Evolutionary conservation across 768 basidiomycete species (phyloP).

Genomic region (Cystofilobasidium capitatum): DNA sequence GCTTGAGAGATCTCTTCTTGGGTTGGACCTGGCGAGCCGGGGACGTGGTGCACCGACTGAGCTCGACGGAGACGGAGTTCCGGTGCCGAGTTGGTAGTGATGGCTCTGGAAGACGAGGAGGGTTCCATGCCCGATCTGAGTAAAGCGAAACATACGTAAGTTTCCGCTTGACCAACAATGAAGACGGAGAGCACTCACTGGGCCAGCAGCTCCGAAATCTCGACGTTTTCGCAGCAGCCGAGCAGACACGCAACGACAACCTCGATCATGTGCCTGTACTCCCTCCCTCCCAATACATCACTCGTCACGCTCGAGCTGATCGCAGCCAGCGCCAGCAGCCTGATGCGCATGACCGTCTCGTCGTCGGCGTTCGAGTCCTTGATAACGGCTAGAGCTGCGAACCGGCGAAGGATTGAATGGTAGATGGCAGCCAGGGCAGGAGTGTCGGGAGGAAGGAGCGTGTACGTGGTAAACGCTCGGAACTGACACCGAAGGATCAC

Average conservation of each 20-base stretch:
- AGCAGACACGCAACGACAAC: constrained; percentile 64
- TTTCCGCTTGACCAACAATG: neutral
- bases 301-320: constrained; percentile 71
- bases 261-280: constrained; percentile 63
- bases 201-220: constrained; percentile 52
- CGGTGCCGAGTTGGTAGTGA: constrained; percentile 57
- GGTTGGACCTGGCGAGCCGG: neutral
- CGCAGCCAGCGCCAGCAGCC: constrained; percentile 80
- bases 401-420: constrained; percentile 54
- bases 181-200: constrained; percentile 50
- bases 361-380: constrained; percentile 38
- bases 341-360: constrained; percentile 64
- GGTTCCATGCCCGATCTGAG: neutral
- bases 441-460: constrained; percentile 49
- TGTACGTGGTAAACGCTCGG: constrained; percentile 83
- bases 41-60: neutral
- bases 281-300: constrained; percentile 69
- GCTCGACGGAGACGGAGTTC: constrained; percentile 29
- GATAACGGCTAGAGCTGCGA: constrained; percentile 53
- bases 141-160: neutral
- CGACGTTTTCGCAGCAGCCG: constrained; percentile 55
- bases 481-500: constrained; percentile 47
- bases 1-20: neutral
- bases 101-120: constrained; percentile 44
- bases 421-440: constrained; percentile 75